A percentile compares a stretch with the other conserved stretches of the same genome.
Conservation (phyloP, 129 eudicot species). For the Flaveria trinervia region DNA sequence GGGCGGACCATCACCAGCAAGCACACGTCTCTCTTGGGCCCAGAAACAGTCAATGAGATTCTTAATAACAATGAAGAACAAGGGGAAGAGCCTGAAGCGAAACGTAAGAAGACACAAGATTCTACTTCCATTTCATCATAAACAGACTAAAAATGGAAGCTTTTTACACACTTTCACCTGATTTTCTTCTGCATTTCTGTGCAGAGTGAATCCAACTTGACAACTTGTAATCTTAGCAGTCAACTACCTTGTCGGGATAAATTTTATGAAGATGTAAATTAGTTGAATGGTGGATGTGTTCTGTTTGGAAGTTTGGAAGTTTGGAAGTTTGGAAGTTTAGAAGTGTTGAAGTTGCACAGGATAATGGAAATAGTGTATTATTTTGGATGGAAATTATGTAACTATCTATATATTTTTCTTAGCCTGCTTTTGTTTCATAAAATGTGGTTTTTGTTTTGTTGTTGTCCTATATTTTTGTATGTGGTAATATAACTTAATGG, state of each 20-base stretch:
- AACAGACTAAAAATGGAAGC: constrained; percentile 26
- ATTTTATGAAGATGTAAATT: constrained; percentile 20
- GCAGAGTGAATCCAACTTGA: constrained; percentile 39
- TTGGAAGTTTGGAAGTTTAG: constrained; percentile 31
- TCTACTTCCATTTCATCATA: constrained; percentile 48
- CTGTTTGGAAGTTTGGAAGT: constrained; percentile 29
- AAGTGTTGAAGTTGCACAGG: constrained; percentile 33
- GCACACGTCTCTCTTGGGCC: constrained; percentile 82
- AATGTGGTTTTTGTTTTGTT: background rate
- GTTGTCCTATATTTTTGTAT: background rate
- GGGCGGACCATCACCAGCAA: constrained; percentile 92
- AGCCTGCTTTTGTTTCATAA: background rate
- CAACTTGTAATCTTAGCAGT: constrained; percentile 33
- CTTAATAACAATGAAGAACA: constrained; percentile 47
- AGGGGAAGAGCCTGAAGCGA: constrained; percentile 67
- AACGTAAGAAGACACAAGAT: constrained; percentile 85
- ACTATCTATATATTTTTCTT: constrained; percentile 10
- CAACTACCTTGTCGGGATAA: constrained; percentile 25
- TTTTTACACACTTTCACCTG: constrained; percentile 26
- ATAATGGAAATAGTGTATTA: constrained; percentile 8
- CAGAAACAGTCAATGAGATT: constrained; percentile 52
- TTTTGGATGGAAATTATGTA: constrained; percentile 17
- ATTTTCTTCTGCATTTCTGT: constrained; percentile 48
- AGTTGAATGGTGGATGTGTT: constrained; percentile 34
- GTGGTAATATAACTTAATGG: background rate